Evolutionary conservation across 2,329 filamentous ascomycete species (phyloP), one percentile per base, ranked within the genome.

Genomic region (Phyllosticta capitalensis): DNA sequence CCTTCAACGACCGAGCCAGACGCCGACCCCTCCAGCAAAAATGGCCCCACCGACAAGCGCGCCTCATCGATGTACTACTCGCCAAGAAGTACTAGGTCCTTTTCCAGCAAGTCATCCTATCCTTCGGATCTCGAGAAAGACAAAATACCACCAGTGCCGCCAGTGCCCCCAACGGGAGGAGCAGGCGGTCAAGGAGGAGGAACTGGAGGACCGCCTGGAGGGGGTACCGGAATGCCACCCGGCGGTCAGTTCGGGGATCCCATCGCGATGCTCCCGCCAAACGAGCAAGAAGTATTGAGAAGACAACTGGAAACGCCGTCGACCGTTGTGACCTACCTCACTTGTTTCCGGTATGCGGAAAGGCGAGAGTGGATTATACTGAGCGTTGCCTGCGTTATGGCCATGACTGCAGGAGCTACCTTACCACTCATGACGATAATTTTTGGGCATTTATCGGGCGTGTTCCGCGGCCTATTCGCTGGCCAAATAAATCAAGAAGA

Each of bases 331-430:
- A 85, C 82, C n/a, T 80, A 86, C 63, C 77, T 78, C 62, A 82
- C 81, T 0, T 76, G 91, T 20, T 90, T 83, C 70, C 83, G 88
- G 63, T 92, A 90, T 75, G 82, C 88, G 3, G 85, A 84, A 1
- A 78, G 74, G 54, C 80, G 78, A 64, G 88, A 92, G 67, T 67
- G 86, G 17, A 64, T 85, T 62, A 83, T 91, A 67, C 80, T 90
- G 49, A 66, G 72, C 48, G 72, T 89, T 58, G 82, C 85, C 55
- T 69, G 78, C 26, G 66, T 92, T 58, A 83, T 82, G 60, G 81
- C 88, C 63, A 88, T 92, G 64, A 84, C 79, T 33, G 86, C 84
- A 19, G 89, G 90, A 62, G 88, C 88, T 59, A 86, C 87, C 7
- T 73, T 92, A 62, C 90, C 90, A 5, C 76, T 90, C 20, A 92